These are phyloP conservation scores for Protomyces lactucae-debilis DNA, from an alignment of 1,139 yeast genomes.

Conservation along the genomic window DNA sequence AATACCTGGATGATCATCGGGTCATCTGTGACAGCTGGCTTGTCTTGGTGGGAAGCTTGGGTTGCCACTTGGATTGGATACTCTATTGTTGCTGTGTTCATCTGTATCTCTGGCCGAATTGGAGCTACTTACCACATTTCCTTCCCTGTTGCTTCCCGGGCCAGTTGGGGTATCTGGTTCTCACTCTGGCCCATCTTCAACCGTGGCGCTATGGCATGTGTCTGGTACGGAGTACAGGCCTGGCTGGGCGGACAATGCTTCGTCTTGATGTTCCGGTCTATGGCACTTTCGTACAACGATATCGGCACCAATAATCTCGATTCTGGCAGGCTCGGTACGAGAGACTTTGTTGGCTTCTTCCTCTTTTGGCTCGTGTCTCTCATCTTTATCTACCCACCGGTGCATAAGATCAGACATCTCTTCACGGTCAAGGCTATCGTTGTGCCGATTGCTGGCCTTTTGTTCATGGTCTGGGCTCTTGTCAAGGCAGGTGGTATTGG, in stretches of 20 bases:
- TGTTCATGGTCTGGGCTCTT: conserved; percentile 36
- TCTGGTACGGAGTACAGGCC: conserved; percentile 44
- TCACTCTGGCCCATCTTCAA: conserved; percentile 41
- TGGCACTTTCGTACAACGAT: conserved; percentile 41
- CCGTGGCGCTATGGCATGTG: conserved; percentile 41
- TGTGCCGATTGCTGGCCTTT: conserved; percentile 40
- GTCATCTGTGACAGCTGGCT: conserved; percentile 35
- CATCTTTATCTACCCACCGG: conserved; percentile 39
- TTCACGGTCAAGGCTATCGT: conserved; percentile 41
- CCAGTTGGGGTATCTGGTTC: conserved; percentile 41
- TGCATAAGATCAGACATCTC: conserved; percentile 41
- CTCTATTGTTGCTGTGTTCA: conserved; percentile 39
- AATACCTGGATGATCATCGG: conserved; percentile 72
- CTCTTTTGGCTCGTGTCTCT: conserved; percentile 41
- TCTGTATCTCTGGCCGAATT: conserved; percentile 41
- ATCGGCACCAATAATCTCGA: conserved; percentile 42
- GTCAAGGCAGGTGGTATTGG: conserved; percentile 39
- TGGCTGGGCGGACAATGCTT: conserved; percentile 34
- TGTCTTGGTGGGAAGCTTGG: conserved; percentile 42
- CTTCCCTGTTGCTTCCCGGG: conserved; percentile 41
- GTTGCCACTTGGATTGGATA: conserved; percentile 40
- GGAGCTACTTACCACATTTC: conserved; percentile 43
- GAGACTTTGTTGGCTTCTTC: conserved; percentile 41
- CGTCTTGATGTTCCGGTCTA: conserved; percentile 35
- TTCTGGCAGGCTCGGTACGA: conserved; percentile 41